These are phyloP conservation scores for Elsinoe batatas DNA, from an alignment of 2,329 filamentous ascomycete genomes.

Conservation along the genomic window DNA sequence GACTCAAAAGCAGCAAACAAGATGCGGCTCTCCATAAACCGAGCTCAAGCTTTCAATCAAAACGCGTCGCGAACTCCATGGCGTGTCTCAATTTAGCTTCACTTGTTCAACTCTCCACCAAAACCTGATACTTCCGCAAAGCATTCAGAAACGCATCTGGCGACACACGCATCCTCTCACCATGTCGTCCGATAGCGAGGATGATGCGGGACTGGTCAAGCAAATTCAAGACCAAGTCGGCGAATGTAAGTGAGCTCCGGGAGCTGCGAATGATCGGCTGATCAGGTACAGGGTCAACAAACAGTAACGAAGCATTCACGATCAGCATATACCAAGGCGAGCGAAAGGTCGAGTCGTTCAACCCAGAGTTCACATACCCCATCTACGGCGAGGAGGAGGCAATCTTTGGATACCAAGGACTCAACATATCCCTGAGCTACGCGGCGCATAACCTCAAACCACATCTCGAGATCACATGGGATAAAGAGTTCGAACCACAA, in stretches of 20 bases:
- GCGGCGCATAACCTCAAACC: slow-evolving; percentile 68
- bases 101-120: neutral
- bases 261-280: neutral
- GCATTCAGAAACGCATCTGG: neutral
- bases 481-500: slow-evolving; percentile 58
- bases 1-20: neutral
- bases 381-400: slow-evolving; percentile 89
- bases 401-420: slow-evolving; percentile 80
- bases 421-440: slow-evolving; percentile 65
- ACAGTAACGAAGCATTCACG: slow-evolving; percentile 52
- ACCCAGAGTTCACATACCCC: slow-evolving; percentile 79
- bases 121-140: neutral
- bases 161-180: neutral
- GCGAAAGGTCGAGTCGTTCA: slow-evolving; percentile 54
- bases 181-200: slow-evolving; percentile 12
- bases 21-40: neutral
- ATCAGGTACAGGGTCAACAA: slow-evolving; percentile 39
- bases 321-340: slow-evolving; percentile 50
- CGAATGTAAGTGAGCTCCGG: slow-evolving; percentile 14
- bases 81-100: slow-evolving; percentile 11
- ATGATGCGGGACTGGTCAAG: slow-evolving; percentile 10
- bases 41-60: slow-evolving; percentile 4
- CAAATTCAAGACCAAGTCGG: slow-evolving; percentile 14
- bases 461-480: slow-evolving; percentile 59
- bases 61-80: slow-evolving; percentile 1